Base-by-base conservation (phyloP, 73 alveolate genomes). In the Paramecium sonneborni region DNA sequence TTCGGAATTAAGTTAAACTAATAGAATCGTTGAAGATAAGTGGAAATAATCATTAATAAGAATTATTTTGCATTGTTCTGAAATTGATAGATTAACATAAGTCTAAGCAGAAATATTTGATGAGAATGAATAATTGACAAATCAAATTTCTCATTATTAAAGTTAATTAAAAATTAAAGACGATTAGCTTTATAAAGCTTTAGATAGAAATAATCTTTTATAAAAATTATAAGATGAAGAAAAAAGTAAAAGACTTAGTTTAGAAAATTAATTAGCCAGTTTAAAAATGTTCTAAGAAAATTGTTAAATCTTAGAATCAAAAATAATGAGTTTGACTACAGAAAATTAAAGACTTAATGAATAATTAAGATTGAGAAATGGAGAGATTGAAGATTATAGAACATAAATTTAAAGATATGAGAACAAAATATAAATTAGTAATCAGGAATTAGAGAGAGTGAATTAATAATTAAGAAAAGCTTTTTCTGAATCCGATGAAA, bases 11-110 rank as follows among this genome's bases (percentile, higher is more conserved):
- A 62, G 84, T 74, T 79, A 79, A 26, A 41, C 90, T 12, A 38
- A 41, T 79, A 46, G 69, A 41, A 24, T 9, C 15, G 41, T 39
- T 9, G 90, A 79, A 12, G 90, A 79, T 20, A 79, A 79, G 18
- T 79, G 41, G 69, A 79, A 79, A 14, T 23, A 79, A 41, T 79
- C 76, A 23, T 46, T 39, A 79, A 43, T 79, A 18, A 79, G 90
- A 79, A 79, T 79, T 43, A 79, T 79, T 2, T 46, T 79, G 9
- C 90, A 79, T 44, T 79, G 90, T 79, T 38, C 90, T 79, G 90
- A 79, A 79, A 44, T 79, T 26, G 90, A 79, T 43, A 38, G 90
- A 41, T 79, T 79, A 44, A 79, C 90, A 10, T 20, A 44, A 30
- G 55, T 79, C 7, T 79, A 79, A 41, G 41, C 44, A 6, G 90